Evolutionary conservation across 2,329 filamentous ascomycete species (phyloP).

Genomic region (Teratosphaeria viscida): DNA sequence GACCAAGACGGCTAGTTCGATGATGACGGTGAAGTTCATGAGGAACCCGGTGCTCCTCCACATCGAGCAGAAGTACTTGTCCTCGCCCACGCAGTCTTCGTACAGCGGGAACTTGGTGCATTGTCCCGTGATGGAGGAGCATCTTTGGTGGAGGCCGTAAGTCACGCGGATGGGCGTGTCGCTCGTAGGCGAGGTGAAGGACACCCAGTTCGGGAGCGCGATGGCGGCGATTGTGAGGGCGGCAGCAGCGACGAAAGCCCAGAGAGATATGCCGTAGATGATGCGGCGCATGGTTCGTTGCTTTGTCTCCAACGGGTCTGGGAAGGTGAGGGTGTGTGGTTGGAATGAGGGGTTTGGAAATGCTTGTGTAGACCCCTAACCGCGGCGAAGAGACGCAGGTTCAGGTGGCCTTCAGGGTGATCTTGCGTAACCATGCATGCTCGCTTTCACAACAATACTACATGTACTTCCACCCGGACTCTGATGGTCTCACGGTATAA

Average conservation of each 20-base stretch:
- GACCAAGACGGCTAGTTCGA: constrained; percentile 71
- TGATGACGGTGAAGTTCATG: constrained; percentile 71
- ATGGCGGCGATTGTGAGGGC: constrained; percentile 62
- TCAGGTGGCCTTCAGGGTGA: background rate
- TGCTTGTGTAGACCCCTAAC: background rate
- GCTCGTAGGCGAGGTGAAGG: constrained; percentile 33
- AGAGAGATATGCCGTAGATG: constrained; percentile 39
- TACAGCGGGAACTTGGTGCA: constrained; percentile 59
- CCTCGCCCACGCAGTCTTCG: constrained; percentile 55
- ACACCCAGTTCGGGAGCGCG: constrained; percentile 60
- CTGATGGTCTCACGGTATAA: too few species aligned
- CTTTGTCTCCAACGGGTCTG: background rate
- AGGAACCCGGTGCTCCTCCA: constrained; percentile 85
- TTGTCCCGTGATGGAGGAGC: constrained; percentile 55
- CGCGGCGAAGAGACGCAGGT: background rate
- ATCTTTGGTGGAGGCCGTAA: constrained; percentile 72
- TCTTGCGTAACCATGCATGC: background rate
- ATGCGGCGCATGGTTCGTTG: constrained; percentile 33
- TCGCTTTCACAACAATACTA: too few species aligned
- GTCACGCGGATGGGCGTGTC: constrained; percentile 48
- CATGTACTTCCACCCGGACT: too few species aligned
- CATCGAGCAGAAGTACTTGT: constrained; percentile 76
- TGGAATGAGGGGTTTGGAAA: background rate
- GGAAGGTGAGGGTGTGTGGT: background rate
- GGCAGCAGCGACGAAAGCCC: constrained; percentile 46